phyloP scores from a whole-genome alignment of 306 rosid genomes.

The Casuarina glauca region DNA sequence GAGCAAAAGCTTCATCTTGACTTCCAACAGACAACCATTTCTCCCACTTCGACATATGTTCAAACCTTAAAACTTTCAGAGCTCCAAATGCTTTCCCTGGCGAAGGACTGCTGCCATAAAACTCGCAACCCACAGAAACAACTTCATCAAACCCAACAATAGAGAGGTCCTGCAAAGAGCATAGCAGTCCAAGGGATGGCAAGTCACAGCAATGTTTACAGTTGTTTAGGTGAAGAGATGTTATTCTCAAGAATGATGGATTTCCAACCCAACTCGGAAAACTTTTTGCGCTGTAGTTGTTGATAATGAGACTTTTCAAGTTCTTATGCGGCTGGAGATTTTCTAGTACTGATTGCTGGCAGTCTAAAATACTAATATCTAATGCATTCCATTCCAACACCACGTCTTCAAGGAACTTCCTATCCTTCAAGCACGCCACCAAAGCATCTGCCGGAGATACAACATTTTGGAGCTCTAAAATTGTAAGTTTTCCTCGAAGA shows the following conservation, averaged over 20 bases:
- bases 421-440: neutral
- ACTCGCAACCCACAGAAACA: neutral
- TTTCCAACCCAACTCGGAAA: neutral
- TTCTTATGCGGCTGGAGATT: neutral
- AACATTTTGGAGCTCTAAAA: neutral
- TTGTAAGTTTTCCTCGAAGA: neutral
- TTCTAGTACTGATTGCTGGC: neutral
- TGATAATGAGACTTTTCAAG: neutral
- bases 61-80: neutral
- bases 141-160: slow-evolving; percentile 4
- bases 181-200: slow-evolving; percentile 1
- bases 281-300: neutral
- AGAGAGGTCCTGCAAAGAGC: slow-evolving; percentile 10
- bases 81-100: neutral
- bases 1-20: neutral
- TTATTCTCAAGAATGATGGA: slow-evolving; percentile 7
- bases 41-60: neutral
- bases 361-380: neutral
- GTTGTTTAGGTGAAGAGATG: neutral
- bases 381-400: neutral
- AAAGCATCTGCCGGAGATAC: neutral
- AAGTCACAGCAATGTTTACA: slow-evolving; percentile 1
- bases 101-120: slow-evolving; percentile 2
- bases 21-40: neutral
- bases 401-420: neutral